These are phyloP conservation scores for Haematococcus sp. DNA, from an alignment of 139 green algal genomes.

Conservation along the genomic window DNA sequence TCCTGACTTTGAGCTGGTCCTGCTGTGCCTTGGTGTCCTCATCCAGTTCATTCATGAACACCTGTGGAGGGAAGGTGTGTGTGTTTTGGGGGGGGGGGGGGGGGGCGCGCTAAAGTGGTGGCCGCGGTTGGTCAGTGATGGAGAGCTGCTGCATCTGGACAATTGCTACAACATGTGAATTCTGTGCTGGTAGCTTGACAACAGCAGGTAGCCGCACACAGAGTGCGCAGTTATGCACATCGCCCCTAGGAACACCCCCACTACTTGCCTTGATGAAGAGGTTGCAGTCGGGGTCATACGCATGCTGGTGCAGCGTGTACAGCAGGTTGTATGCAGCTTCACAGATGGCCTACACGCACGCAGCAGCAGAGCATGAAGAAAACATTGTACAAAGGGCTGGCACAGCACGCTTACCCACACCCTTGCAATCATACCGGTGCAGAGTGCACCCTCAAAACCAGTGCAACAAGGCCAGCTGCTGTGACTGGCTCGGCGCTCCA, in stretches of 20 bases:
- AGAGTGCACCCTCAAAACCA: too few relatives aligned
- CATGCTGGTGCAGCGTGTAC: constrained; percentile 46
- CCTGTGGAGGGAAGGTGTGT: background rate
- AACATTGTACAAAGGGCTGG: too few relatives aligned
- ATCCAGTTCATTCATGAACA: constrained; percentile 37
- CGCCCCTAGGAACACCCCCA: background rate
- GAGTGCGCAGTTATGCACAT: background rate
- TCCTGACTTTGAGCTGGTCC: constrained; percentile 20
- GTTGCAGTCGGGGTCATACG: constrained; percentile 52
- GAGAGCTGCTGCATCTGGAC: too few relatives aligned
- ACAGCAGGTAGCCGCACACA: too few relatives aligned
- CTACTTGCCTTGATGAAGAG: constrained; percentile 34
- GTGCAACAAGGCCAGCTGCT: too few relatives aligned
- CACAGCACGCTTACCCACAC: too few relatives aligned
- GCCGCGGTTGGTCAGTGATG: too few relatives aligned
- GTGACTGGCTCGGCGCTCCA: too few relatives aligned
- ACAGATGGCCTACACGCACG: background rate
- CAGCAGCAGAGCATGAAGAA: background rate
- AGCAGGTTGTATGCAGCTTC: constrained; percentile 49
- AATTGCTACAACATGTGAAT: too few relatives aligned
- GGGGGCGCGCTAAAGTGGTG: too few relatives aligned
- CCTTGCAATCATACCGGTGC: too few relatives aligned
- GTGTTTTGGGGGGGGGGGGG: background rate
- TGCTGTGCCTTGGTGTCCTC: constrained; percentile 30
- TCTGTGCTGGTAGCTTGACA: too few relatives aligned